Evolutionary conservation across 1,284 basidiomycete species (phyloP).

Genomic region (Athelia sp.): DNA sequence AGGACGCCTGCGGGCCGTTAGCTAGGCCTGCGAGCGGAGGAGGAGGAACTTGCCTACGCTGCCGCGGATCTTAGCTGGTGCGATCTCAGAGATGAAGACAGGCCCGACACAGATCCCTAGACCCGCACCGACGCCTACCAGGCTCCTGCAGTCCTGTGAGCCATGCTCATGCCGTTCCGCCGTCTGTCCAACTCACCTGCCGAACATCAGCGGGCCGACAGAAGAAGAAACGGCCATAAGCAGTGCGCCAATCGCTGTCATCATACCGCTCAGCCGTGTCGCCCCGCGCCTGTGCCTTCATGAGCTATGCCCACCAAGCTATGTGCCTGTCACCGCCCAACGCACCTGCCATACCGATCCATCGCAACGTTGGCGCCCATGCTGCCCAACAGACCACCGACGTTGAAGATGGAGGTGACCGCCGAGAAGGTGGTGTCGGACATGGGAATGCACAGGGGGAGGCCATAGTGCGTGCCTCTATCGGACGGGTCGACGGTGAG

Average conservation of each 20-base stretch:
- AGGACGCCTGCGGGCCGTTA: constrained; percentile 57
- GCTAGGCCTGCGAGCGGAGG: constrained; percentile 5
- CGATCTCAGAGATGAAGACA: constrained; percentile 80
- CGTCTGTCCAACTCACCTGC: constrained; percentile 48
- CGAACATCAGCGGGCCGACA: constrained; percentile 54
- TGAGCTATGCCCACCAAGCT: too few relatives aligned
- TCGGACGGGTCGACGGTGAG: background rate
- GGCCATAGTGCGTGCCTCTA: constrained; percentile 19
- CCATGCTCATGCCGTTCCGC: too few relatives aligned
- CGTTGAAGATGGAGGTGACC: constrained; percentile 80
- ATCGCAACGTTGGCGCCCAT: constrained; percentile 66
- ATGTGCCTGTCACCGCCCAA: too few relatives aligned
- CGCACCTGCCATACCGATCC: constrained; percentile 67
- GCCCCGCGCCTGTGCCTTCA: too few relatives aligned
- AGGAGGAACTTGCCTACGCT: constrained; percentile 49
- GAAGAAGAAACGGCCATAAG: constrained; percentile 64
- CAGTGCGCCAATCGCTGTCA: constrained; percentile 56
- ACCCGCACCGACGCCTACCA: constrained; percentile 79
- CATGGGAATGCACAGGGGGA: constrained; percentile 75
- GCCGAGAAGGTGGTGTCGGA: constrained; percentile 70
- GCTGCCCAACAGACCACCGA: constrained; percentile 85
- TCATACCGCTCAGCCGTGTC: constrained; percentile 49
- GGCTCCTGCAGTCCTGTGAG: constrained; percentile 40
- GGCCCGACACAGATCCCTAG: constrained; percentile 85
- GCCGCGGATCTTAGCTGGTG: constrained; percentile 70